Base-by-base conservation (phyloP, 2,329 filamentous ascomycete genomes). In the Fusarium siculi region DNA sequence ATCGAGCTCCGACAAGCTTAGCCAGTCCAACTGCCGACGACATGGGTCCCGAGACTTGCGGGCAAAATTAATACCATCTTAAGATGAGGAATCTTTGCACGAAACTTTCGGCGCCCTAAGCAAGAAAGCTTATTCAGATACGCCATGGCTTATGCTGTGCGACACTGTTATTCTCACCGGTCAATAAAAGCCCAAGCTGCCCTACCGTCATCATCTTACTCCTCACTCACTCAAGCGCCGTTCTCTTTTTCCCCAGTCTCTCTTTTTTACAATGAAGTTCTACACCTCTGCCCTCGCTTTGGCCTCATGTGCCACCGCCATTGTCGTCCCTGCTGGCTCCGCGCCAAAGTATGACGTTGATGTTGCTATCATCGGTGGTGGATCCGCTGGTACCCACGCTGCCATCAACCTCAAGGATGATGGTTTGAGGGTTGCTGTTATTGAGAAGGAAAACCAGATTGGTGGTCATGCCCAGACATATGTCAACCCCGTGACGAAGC, bases 391-490 rank as follows among this genome's bases (percentile, higher is more conserved):
- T 23, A 73, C 72, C 4, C 71, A 73, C 9, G 71, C 63, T 6
- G 71, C 70, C 0, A 23, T 73, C 14, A 43, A 72, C 6, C 67
- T 73, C 8, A 58, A 65, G 8, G 66, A 73, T 2, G 62, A 59
- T 2, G 71, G 71, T 3, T 68, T 63, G 14, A 72, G 30, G 2
- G 40, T 73, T 9, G 71, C 50, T 28, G 67, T 73, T 11, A 73
- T 73, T 9, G 70, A 74, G 46, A 68, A 68, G 23, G 60, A 74
- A n/a, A 11, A 47, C 7, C 72, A 73, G 28, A 76, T 76, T 4
- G 74, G 74, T 8, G 74, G 74, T 0, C 74, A 76, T 32, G 74
- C 74, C 5, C 72, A 76, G 53, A 76, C 74, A 39, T 76, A 76
- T 1, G 16, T 61, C 56, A 66, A 75, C 18, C 59, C 66, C 2